phyloP scores from a whole-genome alignment of 2,329 filamentous ascomycete genomes.

The Macroventuria anomochaeta region DNA sequence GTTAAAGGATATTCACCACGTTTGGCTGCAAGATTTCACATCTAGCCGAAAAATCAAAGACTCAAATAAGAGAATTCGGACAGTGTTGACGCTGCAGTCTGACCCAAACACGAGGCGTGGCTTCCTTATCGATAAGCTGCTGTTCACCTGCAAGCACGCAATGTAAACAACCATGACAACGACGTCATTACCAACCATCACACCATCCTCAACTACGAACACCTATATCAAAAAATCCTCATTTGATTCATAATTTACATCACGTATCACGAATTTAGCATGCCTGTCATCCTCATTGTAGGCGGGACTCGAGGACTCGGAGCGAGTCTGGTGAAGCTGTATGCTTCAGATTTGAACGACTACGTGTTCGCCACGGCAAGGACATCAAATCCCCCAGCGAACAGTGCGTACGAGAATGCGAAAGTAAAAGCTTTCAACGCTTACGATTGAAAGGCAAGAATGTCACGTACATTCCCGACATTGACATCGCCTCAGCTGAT shows the following conservation, averaged over 20 bases:
- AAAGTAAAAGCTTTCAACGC: too few relatives aligned
- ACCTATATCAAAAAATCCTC: too few relatives aligned
- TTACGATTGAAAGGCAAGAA: conserved; percentile 25
- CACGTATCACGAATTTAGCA: conserved; percentile 7
- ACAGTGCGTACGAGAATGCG: conserved; percentile 17
- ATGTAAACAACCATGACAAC: conserved; percentile 7
- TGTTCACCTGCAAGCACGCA: conserved; percentile 8
- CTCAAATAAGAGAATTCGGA: too few relatives aligned
- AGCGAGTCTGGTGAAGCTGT: conserved; percentile 64
- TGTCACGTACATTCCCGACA: conserved; percentile 63
- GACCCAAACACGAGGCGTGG: not conserved
- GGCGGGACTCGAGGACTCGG: conserved; percentile 74
- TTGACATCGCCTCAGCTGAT: conserved; percentile 58
- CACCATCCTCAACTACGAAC: not conserved
- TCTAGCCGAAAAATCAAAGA: too few relatives aligned
- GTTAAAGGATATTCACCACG: too few relatives aligned
- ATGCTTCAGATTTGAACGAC: conserved; percentile 55
- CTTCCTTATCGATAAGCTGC: conserved; percentile 5
- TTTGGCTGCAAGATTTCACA: too few relatives aligned
- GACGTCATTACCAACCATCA: conserved; percentile 4
- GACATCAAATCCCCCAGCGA: conserved; percentile 53
- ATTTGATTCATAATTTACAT: too few relatives aligned
- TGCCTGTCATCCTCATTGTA: conserved; percentile 64
- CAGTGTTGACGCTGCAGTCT: too few relatives aligned
- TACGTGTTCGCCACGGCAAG: conserved; percentile 68